Percentiles rank a stretch among this genome's conserved stretches.
Conservation (phyloP, 208 protist genomes). For the Novymonas esmeraldas region DNA sequence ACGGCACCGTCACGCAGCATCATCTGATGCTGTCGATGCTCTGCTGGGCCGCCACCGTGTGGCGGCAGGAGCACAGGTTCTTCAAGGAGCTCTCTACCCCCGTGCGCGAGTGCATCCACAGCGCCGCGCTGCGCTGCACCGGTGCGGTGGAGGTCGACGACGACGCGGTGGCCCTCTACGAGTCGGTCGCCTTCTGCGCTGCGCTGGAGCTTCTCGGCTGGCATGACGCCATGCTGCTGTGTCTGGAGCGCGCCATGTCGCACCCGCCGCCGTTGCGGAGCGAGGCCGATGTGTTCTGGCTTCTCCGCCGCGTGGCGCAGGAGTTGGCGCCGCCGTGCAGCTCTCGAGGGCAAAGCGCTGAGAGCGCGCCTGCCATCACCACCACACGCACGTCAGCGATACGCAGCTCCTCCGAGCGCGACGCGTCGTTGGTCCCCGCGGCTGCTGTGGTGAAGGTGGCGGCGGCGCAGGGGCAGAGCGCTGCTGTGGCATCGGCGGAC, state of each 20-base stretch:
- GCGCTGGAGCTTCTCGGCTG: conserved; percentile 28
- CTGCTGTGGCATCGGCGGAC: neutral
- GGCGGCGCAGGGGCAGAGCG: neutral
- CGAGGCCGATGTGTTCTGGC: conserved; percentile 17
- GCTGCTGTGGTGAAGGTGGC: neutral
- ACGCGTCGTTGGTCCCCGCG: neutral
- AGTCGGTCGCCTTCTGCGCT: conserved; percentile 24
- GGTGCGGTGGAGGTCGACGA: conserved; percentile 1
- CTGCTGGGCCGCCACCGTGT: conserved; percentile 23
- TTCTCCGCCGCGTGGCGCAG: conserved; percentile 14
- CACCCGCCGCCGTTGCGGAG: neutral
- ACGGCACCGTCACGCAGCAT: conserved; percentile 9
- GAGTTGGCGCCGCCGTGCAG: conserved; percentile 10
- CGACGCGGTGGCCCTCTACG: conserved; percentile 2
- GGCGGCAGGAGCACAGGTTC: conserved; percentile 10
- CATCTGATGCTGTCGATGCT: conserved; percentile 26
- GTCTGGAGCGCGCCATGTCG: conserved; percentile 1
- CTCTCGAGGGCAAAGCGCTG: conserved; percentile 11
- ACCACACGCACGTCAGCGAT: conserved; percentile 20
- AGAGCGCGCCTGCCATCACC: conserved; percentile 21
- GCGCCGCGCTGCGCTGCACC: conserved; percentile 18
- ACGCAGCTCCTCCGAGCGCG: conserved; percentile 22
- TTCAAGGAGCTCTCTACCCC: conserved; percentile 20
- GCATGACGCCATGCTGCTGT: conserved; percentile 23
- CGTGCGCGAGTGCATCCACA: conserved; percentile 15